Evolutionary conservation across 441 rosid genomes (phyloP), one percentile per base, ranked within the genome.

Genomic region (Codiaeum variegatum): DNA sequence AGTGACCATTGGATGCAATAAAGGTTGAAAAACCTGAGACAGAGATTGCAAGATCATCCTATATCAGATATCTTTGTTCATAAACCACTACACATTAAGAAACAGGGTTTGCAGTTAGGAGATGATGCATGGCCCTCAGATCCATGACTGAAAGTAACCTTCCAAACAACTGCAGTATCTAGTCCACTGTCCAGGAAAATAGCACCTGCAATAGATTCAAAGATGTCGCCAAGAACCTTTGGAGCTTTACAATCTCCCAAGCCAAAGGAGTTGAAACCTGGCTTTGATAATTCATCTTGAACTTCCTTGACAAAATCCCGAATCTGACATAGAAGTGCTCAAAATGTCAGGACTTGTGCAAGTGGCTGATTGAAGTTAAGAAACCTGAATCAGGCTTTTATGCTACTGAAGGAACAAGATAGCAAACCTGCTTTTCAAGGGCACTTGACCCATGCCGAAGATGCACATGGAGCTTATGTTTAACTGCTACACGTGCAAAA

Each of bases 231-330:
- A 54, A 96, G 94, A 81, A 96, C 99, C 82, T 96, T 96, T 11
- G 99, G 99, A 31, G 99, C 99, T 87, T 93, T 96, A 84, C 99
- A 93, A 76, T 96, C 99, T 79, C 98, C 98, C 77, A 96, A 78
- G 65, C 99, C 98, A 71, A 96, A 96, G 24, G 98, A 96, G 82
- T 96, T 96, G 80, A 89, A 91, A 65, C 95, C 97, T 21, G 98
- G 97, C 85, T 91, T 96, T 54, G 80, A 84, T 26, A 90, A 80
- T 76, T 96, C 98, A 24, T 88, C 87, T 67, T 84, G 90, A 72
- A 85, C 98, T 85, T 96, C 99, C 80, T 84, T 90, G 68, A 93
- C 99, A 78, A 96, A 96, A 19, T 96, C 99, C 51, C 97, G 81
- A 77, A 96, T 96, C 99, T 96, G 88, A 74, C 73, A 79, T 59